Conservation (phyloP, 345 rosid genomes). For the Euphorbia peplus region DNA sequence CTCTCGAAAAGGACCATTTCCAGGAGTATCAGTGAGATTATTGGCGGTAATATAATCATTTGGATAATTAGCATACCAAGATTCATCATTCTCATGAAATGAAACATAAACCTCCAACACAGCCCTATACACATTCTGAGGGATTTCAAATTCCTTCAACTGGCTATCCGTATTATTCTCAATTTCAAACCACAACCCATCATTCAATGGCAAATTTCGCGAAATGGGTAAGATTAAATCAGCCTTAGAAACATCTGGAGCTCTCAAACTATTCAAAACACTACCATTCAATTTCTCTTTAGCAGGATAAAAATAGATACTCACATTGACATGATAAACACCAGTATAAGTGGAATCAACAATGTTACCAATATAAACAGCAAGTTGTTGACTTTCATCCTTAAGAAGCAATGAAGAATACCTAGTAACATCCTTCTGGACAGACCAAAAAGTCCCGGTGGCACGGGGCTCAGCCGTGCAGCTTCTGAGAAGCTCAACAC, state of each 20-base stretch:
- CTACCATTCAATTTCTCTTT: conserved; percentile 17
- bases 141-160: conserved; percentile 54
- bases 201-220: conserved; percentile 55
- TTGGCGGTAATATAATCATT: conserved; percentile 66
- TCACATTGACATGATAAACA: conserved; percentile 64
- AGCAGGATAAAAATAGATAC: conserved; percentile 59
- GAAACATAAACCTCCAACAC: conserved; percentile 86
- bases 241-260: conserved; percentile 46
- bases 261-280: conserved; percentile 10
- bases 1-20: conserved; percentile 94
- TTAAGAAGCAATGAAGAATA: conserved; percentile 60
- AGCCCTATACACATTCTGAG: conserved; percentile 78
- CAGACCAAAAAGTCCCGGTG: conserved; percentile 74
- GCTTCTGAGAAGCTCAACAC: conserved; percentile 88
- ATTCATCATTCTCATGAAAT: conserved; percentile 91
- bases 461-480: conserved; percentile 86
- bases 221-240: conserved; percentile 81
- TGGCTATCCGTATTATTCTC: conserved; percentile 40
- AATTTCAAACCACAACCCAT: conserved; percentile 86
- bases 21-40: conserved; percentile 39
- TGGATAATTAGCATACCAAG: conserved; percentile 69
- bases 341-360: conserved; percentile 72
- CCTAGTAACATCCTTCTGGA: conserved; percentile 76
- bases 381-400: conserved; percentile 48
- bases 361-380: conserved; percentile 67